Evolutionary conservation across 176 grass and related monocot genomes (phyloP).

Genomic region (Aegilops tauschii): DNA sequence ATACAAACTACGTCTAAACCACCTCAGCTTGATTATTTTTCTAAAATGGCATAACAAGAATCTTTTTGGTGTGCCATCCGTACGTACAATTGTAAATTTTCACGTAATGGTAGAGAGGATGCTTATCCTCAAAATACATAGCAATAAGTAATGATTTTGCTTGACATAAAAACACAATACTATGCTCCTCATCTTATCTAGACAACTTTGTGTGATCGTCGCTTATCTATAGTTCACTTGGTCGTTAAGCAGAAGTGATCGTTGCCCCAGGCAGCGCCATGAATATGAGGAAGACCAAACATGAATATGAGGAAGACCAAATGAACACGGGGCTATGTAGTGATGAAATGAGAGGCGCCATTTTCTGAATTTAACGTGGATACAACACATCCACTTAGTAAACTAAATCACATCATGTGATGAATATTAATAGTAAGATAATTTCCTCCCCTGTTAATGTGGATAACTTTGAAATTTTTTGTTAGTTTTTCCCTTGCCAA

Average conservation of each 20-base stretch:
- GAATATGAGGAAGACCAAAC: no score
- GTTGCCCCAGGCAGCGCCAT: no score
- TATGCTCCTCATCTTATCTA: not conserved
- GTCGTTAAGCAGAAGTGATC: no score
- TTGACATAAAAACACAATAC: not conserved
- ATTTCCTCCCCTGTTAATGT: not conserved
- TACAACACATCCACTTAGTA: no score
- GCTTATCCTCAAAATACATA: not conserved
- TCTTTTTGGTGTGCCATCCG: not conserved
- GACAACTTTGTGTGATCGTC: not conserved
- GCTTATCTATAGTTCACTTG: no score
- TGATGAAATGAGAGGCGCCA: no score
- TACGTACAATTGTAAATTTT: not conserved
- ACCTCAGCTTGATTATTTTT: not conserved
- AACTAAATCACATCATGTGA: not conserved
- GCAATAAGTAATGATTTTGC: not conserved
- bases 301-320: no score
- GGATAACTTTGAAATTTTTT: not conserved
- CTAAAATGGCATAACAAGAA: not conserved
- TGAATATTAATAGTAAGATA: not conserved
- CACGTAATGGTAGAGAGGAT: not conserved
- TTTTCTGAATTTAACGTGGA: no score
- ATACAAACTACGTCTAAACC: not conserved
- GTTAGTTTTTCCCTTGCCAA: not conserved
- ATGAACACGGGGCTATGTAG: no score